These are phyloP conservation scores for Zygoascus biomembranicola DNA, from an alignment of 805 yeast species.

Conservation along the genomic window DNA sequence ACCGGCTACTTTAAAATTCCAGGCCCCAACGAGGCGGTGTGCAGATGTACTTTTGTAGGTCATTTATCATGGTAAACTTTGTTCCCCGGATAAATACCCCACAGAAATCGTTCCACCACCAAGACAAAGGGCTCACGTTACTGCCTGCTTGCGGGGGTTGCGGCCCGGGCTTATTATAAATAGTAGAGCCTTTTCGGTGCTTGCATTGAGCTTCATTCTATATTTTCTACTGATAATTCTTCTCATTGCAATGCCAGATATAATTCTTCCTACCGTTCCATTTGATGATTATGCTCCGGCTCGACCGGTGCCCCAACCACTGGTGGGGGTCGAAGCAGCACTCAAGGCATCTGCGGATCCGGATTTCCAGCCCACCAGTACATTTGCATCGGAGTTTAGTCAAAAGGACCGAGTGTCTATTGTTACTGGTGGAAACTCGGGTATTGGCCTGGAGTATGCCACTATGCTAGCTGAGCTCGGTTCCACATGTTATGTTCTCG, in stretches of 20 bases:
- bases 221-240: too few species aligned
- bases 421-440: slow-evolving; percentile 38
- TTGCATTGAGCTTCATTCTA: too few species aligned
- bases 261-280: slow-evolving; percentile 5
- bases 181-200: background rate
- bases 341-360: slow-evolving; percentile 20
- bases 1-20: too few species aligned
- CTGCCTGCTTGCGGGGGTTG: background rate
- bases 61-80: background rate
- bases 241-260: background rate
- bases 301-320: slow-evolving; percentile 19
- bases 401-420: slow-evolving; percentile 35
- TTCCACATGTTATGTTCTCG: slow-evolving; percentile 34
- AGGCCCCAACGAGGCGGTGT: too few species aligned
- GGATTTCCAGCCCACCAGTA: slow-evolving; percentile 15
- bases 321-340: slow-evolving; percentile 25
- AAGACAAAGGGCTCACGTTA: background rate
- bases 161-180: background rate
- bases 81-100: background rate
- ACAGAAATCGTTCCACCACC: background rate
- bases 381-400: slow-evolving; percentile 33
- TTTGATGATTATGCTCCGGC: slow-evolving; percentile 17
- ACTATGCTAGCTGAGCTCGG: slow-evolving; percentile 37
- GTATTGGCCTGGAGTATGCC: slow-evolving; percentile 38
- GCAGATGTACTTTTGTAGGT: too few species aligned